Base-by-base conservation (phyloP, 306 rosid species). In the Mimosa bimucronata region DNA sequence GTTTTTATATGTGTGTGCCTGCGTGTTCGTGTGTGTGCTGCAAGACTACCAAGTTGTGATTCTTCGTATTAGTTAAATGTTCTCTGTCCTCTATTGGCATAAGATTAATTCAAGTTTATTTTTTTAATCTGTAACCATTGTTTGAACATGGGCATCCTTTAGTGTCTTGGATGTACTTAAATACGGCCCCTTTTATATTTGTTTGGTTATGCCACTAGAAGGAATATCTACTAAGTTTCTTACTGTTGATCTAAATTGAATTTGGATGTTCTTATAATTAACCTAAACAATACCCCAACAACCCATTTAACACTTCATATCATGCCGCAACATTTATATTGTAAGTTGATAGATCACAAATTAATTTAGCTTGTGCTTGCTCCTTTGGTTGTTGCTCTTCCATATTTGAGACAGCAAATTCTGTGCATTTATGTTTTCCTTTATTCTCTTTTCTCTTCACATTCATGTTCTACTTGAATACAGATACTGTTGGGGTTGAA, bases 401-500 rank as follows among this genome's bases (percentile, higher is more conserved):
- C 38, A 11, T 79, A 6, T 50, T 1, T 2, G 45, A 60, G 64
- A 23, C 30, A 46, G 46, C 5, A 18, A 46, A 46, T 60, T 60
- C 34, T 7, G 4, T 29, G 42, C 1, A n/a, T 66, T 64, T 67
- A 25, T 78, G 31, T 78, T 77, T 65, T 37, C 8, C 48, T 55
- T 73, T 3, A 18, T 31, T 73, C 9, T 57, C n/a, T 55, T 78
- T 45, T 79, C 30, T 31, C 5, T 74, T 57, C 66, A 53, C 29
- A 71, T 66, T 57, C 70, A 53, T 82, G 45, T 67, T 85, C 80
- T 73, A 55, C 28, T 53, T 77, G 66, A 66, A 85, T 87, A 81
- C 74, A 94, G 98, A 97, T 58, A 90, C 90, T 71, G 86, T 84
- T 73, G 93, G 92, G 77, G 87, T 79, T 48, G 93, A 88, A 76